Evolutionary conservation across 192 early-diverging fungal genomes (phyloP).

Genomic region (Coemansia sp.): DNA sequence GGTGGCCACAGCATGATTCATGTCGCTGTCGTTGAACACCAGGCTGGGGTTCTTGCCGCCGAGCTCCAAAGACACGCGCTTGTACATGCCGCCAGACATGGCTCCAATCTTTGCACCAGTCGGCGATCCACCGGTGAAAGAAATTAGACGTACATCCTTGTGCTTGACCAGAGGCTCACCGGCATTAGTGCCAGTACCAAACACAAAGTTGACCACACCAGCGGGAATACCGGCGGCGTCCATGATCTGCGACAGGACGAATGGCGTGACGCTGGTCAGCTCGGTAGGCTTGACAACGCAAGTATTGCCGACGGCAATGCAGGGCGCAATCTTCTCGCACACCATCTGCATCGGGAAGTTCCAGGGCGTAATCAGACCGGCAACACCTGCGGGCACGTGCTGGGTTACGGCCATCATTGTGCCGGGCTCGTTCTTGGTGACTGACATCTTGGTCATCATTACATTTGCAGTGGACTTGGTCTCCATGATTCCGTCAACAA

Average conservation of each 20-base stretch:
- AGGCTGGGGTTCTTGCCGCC: constrained; percentile 84
- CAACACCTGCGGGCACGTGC: constrained; percentile 73
- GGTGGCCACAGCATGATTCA: constrained; percentile 68
- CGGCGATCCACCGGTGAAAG: constrained; percentile 76
- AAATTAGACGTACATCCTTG: constrained; percentile 63
- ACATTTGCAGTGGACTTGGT: constrained; percentile 5
- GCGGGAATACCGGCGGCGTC: constrained; percentile 71
- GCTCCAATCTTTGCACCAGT: constrained; percentile 66
- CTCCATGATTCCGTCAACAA: constrained; percentile 63
- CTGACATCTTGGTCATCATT: constrained; percentile 5
- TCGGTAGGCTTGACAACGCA: constrained; percentile 79
- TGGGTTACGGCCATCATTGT: constrained; percentile 44
- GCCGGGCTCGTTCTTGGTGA: constrained; percentile 60
- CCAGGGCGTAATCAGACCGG: constrained; percentile 78
- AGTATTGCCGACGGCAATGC: constrained; percentile 75
- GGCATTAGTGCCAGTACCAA: constrained; percentile 69
- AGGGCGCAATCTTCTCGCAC: constrained; percentile 82
- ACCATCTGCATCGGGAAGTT: constrained; percentile 71
- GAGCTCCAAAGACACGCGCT: constrained; percentile 79
- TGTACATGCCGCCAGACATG: constrained; percentile 63
- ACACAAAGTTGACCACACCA: constrained; percentile 85
- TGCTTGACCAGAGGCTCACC: constrained; percentile 72
- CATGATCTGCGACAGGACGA: constrained; percentile 65
- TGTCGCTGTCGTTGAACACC: constrained; percentile 74
- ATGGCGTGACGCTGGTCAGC: constrained; percentile 61